Evolutionary conservation across 495 filamentous ascomycete genomes (phyloP), one percentile per base, ranked within the genome.

Genomic region (Daldinia vernicosa): DNA sequence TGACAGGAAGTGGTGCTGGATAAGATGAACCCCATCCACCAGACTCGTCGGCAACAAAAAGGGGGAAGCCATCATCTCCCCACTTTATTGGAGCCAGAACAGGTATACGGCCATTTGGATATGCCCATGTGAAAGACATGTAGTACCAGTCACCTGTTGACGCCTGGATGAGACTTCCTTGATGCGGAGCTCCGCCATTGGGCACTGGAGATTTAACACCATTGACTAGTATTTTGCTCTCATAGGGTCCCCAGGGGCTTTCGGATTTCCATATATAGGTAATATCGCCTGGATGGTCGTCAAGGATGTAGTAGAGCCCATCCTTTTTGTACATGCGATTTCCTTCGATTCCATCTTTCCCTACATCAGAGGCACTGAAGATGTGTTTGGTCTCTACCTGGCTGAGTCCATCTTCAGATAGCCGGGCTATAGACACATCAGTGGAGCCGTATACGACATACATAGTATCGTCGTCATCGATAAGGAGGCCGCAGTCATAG

Each of bases 391-490:
- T 77, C 52, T 77, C 77, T 8, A 83, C 83, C 43, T 84, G 71
- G 50, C 76, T 78, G 2, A 84, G 64, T 0, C 81, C 83, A 53
- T 87, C 86, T 0, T 67, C 30, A 9, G 82, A 80, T 1, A 90
- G 78, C 66, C 87, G 80, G 4, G 87, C 83, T 14, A 90, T 79
- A 7, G 51, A 71, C 30, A 89, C 82, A 14, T 81, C 76, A 1
- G 76, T 81, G 45, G 79, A 80, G 19, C 87, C 88, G 63, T 88
- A 86, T 1, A 80, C 84, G 12, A 89, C 84, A 66, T 88, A 89
- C 80, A 87, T 84, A 1, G 75, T 84, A 52, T 86, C 86, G 60
- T 89, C 82, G 53, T 88, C 83, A 60, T 88, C 85, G 63, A 90
- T 79, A 6, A 89, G 75, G 6, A 89, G 71, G 4, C 88, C 87